These are phyloP conservation scores for Diaporthe amygdali DNA, from an alignment of 2,329 filamentous ascomycete genomes.

Conservation along the genomic window DNA sequence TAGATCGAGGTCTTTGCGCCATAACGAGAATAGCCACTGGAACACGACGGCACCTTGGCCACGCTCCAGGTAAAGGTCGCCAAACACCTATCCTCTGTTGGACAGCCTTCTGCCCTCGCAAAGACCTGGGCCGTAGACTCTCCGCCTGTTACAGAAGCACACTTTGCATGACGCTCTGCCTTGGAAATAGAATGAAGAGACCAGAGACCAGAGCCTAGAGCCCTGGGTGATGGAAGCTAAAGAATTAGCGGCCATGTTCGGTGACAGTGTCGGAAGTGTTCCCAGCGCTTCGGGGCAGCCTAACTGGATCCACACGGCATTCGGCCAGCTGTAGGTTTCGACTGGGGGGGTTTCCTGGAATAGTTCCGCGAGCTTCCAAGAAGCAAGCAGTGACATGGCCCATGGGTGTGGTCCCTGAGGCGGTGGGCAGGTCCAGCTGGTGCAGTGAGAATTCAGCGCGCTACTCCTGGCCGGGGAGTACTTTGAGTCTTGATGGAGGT, in stretches of 20 bases:
- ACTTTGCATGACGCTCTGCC: slow-evolving; percentile 4
- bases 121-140: background rate
- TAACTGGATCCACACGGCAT: background rate
- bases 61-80: background rate
- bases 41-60: too few species aligned
- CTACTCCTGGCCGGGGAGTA: background rate
- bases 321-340: background rate
- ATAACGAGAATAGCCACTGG: too few species aligned
- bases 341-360: background rate
- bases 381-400: background rate
- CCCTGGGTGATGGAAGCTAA: background rate
- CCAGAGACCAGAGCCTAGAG: background rate
- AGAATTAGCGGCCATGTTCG: background rate
- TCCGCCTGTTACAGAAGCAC: background rate
- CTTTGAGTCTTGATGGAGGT: background rate
- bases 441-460: background rate
- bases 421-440: background rate
- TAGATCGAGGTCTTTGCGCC: too few species aligned
- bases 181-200: slow-evolving; percentile 12
- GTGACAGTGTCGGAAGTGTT: background rate
- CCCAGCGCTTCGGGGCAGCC: slow-evolving; percentile 10
- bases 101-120: background rate
- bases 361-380: background rate
- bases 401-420: background rate
- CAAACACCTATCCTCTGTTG: background rate